Conservation (phyloP, 306 rosid species). For the Ceratonia siliqua region DNA sequence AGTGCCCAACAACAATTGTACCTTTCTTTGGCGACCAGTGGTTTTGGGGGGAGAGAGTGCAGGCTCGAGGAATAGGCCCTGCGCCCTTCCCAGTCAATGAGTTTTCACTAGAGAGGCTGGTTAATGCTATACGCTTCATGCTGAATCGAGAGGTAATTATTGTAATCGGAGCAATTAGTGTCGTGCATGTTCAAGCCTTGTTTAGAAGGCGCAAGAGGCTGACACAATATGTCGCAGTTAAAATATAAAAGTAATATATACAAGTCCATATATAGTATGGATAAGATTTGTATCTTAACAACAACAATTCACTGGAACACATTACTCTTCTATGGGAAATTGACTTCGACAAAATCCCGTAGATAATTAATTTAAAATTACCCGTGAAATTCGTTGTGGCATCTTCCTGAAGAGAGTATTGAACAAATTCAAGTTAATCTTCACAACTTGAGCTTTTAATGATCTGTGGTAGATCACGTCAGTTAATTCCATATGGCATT, state of each 20-base stretch:
- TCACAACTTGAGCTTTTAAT: background rate
- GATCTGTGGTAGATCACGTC: background rate
- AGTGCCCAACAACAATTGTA: constrained; percentile 93
- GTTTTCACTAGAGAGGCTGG: constrained; percentile 66
- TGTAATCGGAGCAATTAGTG: constrained; percentile 13
- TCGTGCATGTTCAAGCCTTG: background rate
- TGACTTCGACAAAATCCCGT: background rate
- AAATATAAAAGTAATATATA: background rate
- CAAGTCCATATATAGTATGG: background rate
- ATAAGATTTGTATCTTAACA: constrained; percentile 3
- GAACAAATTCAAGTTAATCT: constrained; percentile 1
- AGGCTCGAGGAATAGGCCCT: constrained; percentile 87
- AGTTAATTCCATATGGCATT: background rate
- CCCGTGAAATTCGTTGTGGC: background rate
- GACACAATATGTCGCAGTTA: background rate
- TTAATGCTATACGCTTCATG: constrained; percentile 78
- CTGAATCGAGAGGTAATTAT: constrained; percentile 74
- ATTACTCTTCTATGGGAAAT: background rate
- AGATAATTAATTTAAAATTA: background rate
- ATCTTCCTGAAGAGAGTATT: background rate
- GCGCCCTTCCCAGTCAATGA: constrained; percentile 75
- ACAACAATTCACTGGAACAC: background rate
- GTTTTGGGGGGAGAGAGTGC: constrained; percentile 96
- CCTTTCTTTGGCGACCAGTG: constrained; percentile 97
- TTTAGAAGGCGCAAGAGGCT: background rate